Percentiles rank a stretch among this genome's conserved stretches.
Evolutionary conservation across 2,329 filamentous ascomycete species (phyloP).

Genomic region (Paramyrothecium roridum): DNA sequence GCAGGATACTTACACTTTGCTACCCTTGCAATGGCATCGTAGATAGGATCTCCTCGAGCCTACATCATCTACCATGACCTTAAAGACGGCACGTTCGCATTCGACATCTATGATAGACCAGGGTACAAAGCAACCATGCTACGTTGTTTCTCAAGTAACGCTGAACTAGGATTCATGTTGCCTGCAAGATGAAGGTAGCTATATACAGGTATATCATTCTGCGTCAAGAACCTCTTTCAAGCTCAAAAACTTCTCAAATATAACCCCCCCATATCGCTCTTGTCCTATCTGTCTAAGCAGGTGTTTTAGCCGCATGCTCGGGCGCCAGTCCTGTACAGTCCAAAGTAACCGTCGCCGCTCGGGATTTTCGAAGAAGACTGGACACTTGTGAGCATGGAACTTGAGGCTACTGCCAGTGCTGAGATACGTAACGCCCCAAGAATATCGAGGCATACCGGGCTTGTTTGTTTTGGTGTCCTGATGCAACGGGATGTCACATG

Average conservation of each 20-base stretch:
- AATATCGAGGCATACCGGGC: conserved; percentile 3
- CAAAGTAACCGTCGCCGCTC: conserved; percentile 10
- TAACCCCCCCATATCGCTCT: conserved; percentile 9
- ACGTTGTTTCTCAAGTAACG: no score
- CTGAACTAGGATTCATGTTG: no score
- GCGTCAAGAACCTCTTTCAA: not conserved
- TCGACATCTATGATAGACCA: no score
- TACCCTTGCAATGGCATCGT: no score
- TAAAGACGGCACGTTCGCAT: no score
- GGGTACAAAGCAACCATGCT: no score
- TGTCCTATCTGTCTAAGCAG: conserved; percentile 7
- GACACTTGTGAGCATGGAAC: conserved; percentile 10
- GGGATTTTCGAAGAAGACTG: conserved; percentile 8
- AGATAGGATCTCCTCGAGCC: no score
- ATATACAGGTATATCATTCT: no score
- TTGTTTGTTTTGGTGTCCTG: conserved; percentile 6
- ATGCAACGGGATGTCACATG: conserved; percentile 10
- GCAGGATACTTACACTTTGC: no score
- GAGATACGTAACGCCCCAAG: conserved; percentile 12
- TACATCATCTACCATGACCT: no score
- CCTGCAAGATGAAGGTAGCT: no score
- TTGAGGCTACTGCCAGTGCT: conserved; percentile 8
- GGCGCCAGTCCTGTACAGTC: conserved; percentile 12
- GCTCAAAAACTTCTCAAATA: conserved; percentile 7
- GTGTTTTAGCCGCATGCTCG: conserved; percentile 4